These are phyloP conservation scores for Sclerotinia minor DNA, from an alignment of 2,329 filamentous ascomycete species.

Conservation along the genomic window DNA sequence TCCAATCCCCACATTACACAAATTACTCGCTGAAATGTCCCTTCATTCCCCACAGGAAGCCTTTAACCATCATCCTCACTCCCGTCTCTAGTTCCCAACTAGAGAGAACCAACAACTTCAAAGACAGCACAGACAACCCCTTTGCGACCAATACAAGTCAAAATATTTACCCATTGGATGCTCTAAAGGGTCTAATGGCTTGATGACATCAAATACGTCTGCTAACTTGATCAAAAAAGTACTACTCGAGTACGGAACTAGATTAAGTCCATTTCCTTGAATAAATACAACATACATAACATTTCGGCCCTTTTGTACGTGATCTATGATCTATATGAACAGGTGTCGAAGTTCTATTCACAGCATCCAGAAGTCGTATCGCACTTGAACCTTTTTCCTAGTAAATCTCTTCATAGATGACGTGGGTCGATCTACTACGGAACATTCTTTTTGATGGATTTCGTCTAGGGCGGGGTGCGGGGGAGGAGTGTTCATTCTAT, in stretches of 20 bases:
- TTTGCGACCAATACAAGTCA: too few relatives aligned
- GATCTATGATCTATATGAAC: neutral
- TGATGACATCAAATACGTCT: neutral
- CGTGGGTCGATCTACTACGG: slow-evolving; percentile 1
- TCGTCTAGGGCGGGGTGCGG: neutral
- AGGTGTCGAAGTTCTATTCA: slow-evolving; percentile 1
- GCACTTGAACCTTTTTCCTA: neutral
- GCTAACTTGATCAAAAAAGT: neutral
- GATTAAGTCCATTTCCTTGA: neutral
- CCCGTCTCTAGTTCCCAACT: too few relatives aligned
- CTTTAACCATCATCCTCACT: neutral
- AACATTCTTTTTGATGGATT: neutral
- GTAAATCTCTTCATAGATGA: neutral
- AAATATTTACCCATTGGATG: neutral
- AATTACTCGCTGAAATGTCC: neutral
- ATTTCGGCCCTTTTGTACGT: neutral
- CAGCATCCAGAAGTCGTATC: neutral
- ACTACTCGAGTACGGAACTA: neutral
- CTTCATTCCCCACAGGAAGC: neutral
- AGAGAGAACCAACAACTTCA: neutral
- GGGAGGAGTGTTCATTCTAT: neutral
- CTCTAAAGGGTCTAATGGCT: neutral
- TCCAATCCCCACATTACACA: neutral
- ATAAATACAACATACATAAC: neutral
- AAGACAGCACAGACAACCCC: neutral